Base-by-base conservation (phyloP, 805 yeast genomes). In the Metschnikowia arizonensis region DNA sequence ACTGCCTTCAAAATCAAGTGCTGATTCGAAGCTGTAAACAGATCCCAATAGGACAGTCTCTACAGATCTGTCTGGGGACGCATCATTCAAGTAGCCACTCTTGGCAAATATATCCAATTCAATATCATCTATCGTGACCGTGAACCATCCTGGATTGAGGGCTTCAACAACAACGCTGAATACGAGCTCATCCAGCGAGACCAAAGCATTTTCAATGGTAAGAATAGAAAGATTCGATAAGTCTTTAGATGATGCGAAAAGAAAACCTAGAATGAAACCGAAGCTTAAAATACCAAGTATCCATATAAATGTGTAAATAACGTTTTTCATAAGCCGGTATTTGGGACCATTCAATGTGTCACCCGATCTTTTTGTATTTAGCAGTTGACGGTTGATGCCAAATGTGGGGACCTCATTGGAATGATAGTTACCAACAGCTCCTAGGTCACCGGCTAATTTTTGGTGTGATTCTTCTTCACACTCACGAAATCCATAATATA, bases 41-140 rank as follows among this genome's bases (percentile, higher is more conserved):
- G 82, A 76, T 0, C 98, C 97, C 33, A 90, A 68, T 21, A 89
- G 65, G 10, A 90, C 80, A 0, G 96, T 89, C 53, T 83, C 83
- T 6, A 72, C 69, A 0, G 60, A 42, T 28, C 32, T 19, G 14
- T 36, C 45, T 28, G 29, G 11, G 2, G 31, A 31, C 6, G 38
- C 33, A 12, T 43, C 49, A 7, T 35, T 40, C 26, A 77, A 58
- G 54, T 74, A 77, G 5, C 80, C 73, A 38, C 86, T 78, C 55
- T 81, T 82, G 1, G 91, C 97, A 69, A 91, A 91, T 2, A 91
- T 72, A 61, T 91, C 97, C 33, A 91, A 63, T 53, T 87, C 91
- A 8, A 83, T 82, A 11, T 80, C 78, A 33, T 72, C 69, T 2
- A 90, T 72, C 2, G 70, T 66, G 4, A 89, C 79, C 2, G 85